These are phyloP conservation scores for Apostasia ramifera DNA, from an alignment of 106 monocot species.

Conservation along the genomic window DNA sequence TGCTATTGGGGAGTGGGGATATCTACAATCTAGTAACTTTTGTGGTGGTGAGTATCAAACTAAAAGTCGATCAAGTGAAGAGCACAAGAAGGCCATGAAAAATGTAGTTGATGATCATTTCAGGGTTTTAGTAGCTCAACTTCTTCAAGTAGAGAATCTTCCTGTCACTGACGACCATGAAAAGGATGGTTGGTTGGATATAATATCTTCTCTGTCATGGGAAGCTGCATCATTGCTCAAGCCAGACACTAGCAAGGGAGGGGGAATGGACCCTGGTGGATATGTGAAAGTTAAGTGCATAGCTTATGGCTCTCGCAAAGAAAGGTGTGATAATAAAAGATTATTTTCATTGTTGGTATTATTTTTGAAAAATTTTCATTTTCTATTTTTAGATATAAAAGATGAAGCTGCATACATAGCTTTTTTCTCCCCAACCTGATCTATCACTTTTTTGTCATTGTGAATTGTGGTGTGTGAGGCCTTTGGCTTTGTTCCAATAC, in stretches of 20 bases:
- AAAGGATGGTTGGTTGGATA: slow-evolving; percentile 70
- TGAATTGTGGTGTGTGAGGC: too few relatives aligned
- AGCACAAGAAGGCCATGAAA: slow-evolving; percentile 78
- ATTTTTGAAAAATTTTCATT: too few relatives aligned
- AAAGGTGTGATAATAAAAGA: slow-evolving; percentile 36
- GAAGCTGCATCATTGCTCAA: slow-evolving; percentile 83
- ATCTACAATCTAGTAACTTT: slow-evolving; percentile 54
- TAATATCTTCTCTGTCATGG: slow-evolving; percentile 77
- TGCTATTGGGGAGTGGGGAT: slow-evolving; percentile 68
- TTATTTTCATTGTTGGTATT: too few relatives aligned
- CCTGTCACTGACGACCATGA: slow-evolving; percentile 40
- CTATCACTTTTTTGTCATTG: too few relatives aligned
- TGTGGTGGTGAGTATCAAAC: slow-evolving; percentile 41
- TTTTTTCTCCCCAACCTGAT: too few relatives aligned
- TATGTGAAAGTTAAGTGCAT: slow-evolving; percentile 89
- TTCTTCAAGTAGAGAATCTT: slow-evolving; percentile 78
- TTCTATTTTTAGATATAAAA: too few relatives aligned
- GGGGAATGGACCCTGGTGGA: slow-evolving; percentile 82
- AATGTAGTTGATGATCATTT: slow-evolving; percentile 82
- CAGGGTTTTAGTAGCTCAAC: slow-evolving; percentile 77
- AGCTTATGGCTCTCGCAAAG: slow-evolving; percentile 62
- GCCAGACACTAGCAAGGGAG: slow-evolving; percentile 82
- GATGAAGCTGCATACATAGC: too few relatives aligned
- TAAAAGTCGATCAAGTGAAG: slow-evolving; percentile 50
- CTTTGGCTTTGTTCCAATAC: too few relatives aligned